These are phyloP conservation scores for Botrytis cinerea DNA, from an alignment of 2,329 filamentous ascomycete species.

Conservation along the genomic window DNA sequence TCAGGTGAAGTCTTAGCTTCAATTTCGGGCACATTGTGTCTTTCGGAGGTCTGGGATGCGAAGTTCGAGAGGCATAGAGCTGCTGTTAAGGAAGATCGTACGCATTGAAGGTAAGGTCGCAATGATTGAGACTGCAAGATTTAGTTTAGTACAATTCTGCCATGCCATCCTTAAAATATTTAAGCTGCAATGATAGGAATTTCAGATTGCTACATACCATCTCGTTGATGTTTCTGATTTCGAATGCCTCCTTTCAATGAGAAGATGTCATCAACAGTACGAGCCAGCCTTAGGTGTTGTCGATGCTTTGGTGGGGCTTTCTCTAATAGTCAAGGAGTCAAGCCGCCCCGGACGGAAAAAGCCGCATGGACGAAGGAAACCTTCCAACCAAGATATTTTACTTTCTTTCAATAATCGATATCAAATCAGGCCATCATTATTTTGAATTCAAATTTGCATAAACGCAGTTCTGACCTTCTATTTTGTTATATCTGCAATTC, in stretches of 20 bases:
- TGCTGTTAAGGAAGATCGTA: constrained; percentile 89
- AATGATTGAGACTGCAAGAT: constrained; percentile 81
- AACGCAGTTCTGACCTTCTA: rapidly evolving
- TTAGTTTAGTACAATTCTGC: background rate
- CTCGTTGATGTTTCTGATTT: constrained; percentile 18
- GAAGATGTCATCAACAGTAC: constrained; percentile 22
- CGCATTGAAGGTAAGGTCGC: constrained; percentile 93
- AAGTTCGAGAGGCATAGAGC: constrained; percentile 96
- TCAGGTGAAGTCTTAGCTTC: constrained; percentile 92
- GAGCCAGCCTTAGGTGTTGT: constrained; percentile 27
- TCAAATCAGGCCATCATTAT: background rate
- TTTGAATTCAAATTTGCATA: background rate
- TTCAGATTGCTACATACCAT: constrained; percentile 24
- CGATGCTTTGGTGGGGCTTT: constrained; percentile 30
- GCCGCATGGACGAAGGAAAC: background rate
- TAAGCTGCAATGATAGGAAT: background rate
- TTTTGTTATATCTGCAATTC: rapidly evolving
- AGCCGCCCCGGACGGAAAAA: constrained; percentile 26
- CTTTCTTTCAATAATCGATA: background rate
- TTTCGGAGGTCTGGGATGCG: constrained; percentile 92
- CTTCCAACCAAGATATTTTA: background rate
- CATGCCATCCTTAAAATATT: background rate
- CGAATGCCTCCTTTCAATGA: constrained; percentile 12
- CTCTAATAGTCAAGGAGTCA: constrained; percentile 28
- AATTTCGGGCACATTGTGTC: constrained; percentile 97